Evolutionary conservation across 2,329 filamentous ascomycete genomes (phyloP).

Genomic region (Botrytis byssoidea): DNA sequence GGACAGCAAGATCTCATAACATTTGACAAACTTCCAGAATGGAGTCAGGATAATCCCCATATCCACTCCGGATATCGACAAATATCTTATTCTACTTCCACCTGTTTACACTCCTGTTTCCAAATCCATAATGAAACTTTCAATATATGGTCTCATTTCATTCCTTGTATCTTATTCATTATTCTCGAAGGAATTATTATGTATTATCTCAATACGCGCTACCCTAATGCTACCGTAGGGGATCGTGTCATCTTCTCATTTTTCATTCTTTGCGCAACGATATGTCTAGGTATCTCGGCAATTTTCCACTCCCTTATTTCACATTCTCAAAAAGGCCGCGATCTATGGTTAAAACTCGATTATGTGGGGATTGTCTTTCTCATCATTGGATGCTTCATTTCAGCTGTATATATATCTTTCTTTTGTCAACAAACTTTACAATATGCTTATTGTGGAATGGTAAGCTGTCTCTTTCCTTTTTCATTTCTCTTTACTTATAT

Average conservation of each 20-base stretch:
- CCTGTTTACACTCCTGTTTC: conserved; percentile 43
- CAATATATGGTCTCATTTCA: conserved; percentile 47
- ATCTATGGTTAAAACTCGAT: conserved; percentile 43
- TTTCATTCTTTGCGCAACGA: conserved; percentile 41
- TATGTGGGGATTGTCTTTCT: conserved; percentile 43
- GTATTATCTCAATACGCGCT: conserved; percentile 35
- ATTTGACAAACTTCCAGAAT: conserved; percentile 42
- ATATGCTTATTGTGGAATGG: conserved; percentile 41
- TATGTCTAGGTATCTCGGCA: conserved; percentile 43
- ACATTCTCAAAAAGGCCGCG: conserved; percentile 41
- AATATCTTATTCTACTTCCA: conserved; percentile 40
- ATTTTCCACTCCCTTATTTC: conserved; percentile 44
- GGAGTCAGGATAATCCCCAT: conserved; percentile 45
- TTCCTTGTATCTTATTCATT: conserved; percentile 44
- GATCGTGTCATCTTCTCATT: conserved; percentile 45
- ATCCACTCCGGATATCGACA: conserved; percentile 47
- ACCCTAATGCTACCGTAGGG: conserved; percentile 38
- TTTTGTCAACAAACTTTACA: conserved; percentile 41
- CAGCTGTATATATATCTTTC: conserved; percentile 44
- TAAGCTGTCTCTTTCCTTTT: conserved; percentile 29
- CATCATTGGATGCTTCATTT: conserved; percentile 43
- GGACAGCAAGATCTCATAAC: background rate
- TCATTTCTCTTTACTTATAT: background rate
- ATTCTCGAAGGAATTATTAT: conserved; percentile 37
- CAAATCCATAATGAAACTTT: conserved; percentile 47